Conservation (phyloP, 1,139 yeast genomes). For the Zygoascus meyerae region DNA sequence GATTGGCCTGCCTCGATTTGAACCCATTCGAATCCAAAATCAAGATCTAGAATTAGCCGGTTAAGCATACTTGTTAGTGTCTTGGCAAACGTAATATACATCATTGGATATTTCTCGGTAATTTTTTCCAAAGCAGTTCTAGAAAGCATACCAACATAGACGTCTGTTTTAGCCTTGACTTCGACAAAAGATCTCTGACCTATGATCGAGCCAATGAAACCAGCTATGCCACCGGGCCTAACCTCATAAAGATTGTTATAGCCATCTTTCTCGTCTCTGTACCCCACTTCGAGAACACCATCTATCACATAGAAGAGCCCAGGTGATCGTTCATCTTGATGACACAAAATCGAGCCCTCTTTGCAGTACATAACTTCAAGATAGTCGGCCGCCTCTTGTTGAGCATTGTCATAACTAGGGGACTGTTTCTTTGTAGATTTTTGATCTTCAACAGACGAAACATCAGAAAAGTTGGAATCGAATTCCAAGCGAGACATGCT, state of each 20-base stretch:
- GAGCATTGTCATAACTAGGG: slow-evolving; percentile 42
- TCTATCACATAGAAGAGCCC: slow-evolving; percentile 78
- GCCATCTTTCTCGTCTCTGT: slow-evolving; percentile 29
- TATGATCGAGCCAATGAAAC: slow-evolving; percentile 73
- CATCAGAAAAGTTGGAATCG: slow-evolving; percentile 8
- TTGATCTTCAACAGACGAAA: slow-evolving; percentile 3
- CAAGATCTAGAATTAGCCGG: slow-evolving; percentile 63
- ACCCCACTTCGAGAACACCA: slow-evolving; percentile 63
- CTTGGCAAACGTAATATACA: slow-evolving; percentile 73
- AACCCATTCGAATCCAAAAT: slow-evolving; percentile 93
- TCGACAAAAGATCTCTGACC: slow-evolving; percentile 77
- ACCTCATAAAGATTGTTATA: slow-evolving; percentile 53
- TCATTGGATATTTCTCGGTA: slow-evolving; percentile 68
- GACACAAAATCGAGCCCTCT: slow-evolving; percentile 52
- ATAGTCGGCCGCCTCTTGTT: slow-evolving; percentile 57
- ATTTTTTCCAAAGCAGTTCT: slow-evolving; percentile 56
- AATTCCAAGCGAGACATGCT: slow-evolving; percentile 14
- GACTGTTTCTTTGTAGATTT: slow-evolving; percentile 1
- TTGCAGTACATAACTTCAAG: slow-evolving; percentile 53
- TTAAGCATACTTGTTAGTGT: slow-evolving; percentile 63
- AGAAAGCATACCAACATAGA: slow-evolving; percentile 68
- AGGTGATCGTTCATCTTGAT: slow-evolving; percentile 58
- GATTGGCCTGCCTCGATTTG: slow-evolving; percentile 81
- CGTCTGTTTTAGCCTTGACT: slow-evolving; percentile 52
- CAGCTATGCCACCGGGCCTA: slow-evolving; percentile 77